Conservation (phyloP, 2,329 filamentous ascomycete species). For the Talaromyces marneffei region DNA sequence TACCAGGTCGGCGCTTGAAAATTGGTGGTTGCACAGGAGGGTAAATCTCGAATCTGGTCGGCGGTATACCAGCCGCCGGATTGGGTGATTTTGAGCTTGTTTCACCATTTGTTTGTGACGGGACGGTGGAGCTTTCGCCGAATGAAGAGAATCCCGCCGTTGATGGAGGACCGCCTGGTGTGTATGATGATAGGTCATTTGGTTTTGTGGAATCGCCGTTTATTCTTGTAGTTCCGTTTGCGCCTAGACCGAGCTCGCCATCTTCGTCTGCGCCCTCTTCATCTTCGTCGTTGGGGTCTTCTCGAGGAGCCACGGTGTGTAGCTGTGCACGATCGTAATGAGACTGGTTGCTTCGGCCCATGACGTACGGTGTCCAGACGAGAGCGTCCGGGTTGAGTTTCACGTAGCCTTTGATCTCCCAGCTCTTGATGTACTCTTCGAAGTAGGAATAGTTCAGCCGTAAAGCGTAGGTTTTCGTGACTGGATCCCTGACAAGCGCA, state of each 20-base stretch:
- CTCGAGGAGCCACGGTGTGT: conserved; percentile 79
- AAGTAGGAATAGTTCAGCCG: conserved; percentile 82
- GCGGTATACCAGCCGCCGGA: conserved; percentile 34
- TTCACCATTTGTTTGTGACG: conserved; percentile 21
- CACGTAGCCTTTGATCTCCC: conserved; percentile 83
- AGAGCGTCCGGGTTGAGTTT: conserved; percentile 73
- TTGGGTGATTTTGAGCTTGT: conserved; percentile 19
- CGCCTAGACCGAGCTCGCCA: conserved; percentile 3
- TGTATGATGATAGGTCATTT: conserved; percentile 18
- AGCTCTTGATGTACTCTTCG: conserved; percentile 78
- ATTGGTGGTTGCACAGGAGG: conserved; percentile 36
- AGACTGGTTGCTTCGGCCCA: conserved; percentile 77
- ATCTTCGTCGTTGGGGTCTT: conserved; percentile 53
- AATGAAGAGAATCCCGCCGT: conserved; percentile 22
- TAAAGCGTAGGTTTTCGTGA: conserved; percentile 83
- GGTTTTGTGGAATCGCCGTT: conserved; percentile 14
- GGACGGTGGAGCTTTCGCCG: background rate
- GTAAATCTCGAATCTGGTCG: conserved; percentile 40
- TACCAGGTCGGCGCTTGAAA: conserved; percentile 33
- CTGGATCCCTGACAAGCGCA: conserved; percentile 80
- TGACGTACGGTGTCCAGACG: conserved; percentile 94
- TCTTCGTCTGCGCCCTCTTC: conserved; percentile 18
- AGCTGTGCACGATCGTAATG: conserved; percentile 80
- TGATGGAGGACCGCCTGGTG: conserved; percentile 33
- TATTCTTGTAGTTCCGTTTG: background rate